Conservation (phyloP, 768 basidiomycete genomes). For the Boletus pseudo-olivaceus region DNA sequence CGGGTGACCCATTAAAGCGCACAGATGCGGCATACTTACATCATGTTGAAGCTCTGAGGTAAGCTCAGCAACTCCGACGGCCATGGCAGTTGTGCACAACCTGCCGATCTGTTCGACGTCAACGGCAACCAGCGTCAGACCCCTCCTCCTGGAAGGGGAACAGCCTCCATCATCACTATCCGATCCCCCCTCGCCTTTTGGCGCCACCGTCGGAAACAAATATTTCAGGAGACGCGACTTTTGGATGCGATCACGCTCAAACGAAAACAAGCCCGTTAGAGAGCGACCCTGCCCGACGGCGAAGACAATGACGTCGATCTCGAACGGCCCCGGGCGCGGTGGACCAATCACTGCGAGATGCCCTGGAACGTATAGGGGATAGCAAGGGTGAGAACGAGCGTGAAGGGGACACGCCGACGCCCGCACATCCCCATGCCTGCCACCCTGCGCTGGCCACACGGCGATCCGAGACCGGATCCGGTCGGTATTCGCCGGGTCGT, state of each 20-base stretch:
- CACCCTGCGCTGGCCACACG: neutral
- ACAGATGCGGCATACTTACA: neutral
- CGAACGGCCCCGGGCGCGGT: slow-evolving; percentile 1
- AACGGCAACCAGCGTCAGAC: neutral
- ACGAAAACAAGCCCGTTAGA: slow-evolving; percentile 9
- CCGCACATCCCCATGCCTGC: neutral
- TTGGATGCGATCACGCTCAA: neutral
- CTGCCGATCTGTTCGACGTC: no score
- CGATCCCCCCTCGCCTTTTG: neutral
- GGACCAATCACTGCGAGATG: slow-evolving; percentile 15
- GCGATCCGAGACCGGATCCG: slow-evolving; percentile 37
- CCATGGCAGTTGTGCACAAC: neutral
- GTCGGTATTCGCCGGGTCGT: slow-evolving; percentile 43
- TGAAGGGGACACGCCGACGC: neutral
- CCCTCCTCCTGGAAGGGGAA: neutral
- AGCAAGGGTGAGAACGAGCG: neutral
- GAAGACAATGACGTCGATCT: slow-evolving; percentile 7
- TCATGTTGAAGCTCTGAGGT: neutral
- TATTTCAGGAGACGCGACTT: neutral
- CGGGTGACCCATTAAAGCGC: no score
- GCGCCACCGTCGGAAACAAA: neutral
- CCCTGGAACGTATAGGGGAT: slow-evolving; percentile 11
- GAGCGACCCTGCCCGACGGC: slow-evolving; percentile 21
- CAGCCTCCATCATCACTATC: neutral
- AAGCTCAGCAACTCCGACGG: neutral